Evolutionary conservation across 1,284 basidiomycete species (phyloP), one percentile per base, ranked within the genome.

Genomic region (Cryptococcus sp.): DNA sequence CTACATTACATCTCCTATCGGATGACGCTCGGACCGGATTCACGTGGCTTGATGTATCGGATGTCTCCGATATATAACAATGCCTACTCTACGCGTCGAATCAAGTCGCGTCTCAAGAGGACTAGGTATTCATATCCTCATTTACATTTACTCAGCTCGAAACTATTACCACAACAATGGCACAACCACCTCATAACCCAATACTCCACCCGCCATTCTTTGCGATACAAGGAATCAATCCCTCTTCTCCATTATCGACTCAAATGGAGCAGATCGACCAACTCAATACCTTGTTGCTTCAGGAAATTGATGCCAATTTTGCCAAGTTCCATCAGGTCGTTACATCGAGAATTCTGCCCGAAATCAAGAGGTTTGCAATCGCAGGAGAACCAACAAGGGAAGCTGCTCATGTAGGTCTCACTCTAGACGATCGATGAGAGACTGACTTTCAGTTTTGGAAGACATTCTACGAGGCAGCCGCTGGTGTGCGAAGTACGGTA

Each of bases 251-350:
- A 23, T 80, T 87, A 86, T 92, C 79, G 36, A 61, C 66, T 19
- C 73, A 77, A 54, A 86, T 92, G 52, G 91, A 96, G 70, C 90
- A 93, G 75, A 89, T 96, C 55, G 92, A 97, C 74, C 92, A 94
- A 71, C 80, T 94, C 62, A 96, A 96, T 63, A 96, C 92, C 1
- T 80, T 94, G 46, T 71, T 76, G 24, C 60, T 75, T 5, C 77
- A 96, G 84, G 88, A 93, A 67, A 87, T 94, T 64, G 92, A 97
- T 68, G 88, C 89, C 53, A 92, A 93, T 70, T 92, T 96, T 73
- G 86, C 92, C 0, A 86, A 82, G 60, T 88, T 92, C 49, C 90
- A 96, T 66, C 83, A 91, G 67, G 77, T 90, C n/a, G 80, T 96
- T 66, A 85, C 89, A 4, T 85, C 81, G 46, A 83, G 82, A 62